A percentile compares a stretch with the other conserved stretches of the same genome.
These are phyloP conservation scores for Candida boleticola DNA, from an alignment of 805 yeast genomes.

Conservation along the genomic window DNA sequence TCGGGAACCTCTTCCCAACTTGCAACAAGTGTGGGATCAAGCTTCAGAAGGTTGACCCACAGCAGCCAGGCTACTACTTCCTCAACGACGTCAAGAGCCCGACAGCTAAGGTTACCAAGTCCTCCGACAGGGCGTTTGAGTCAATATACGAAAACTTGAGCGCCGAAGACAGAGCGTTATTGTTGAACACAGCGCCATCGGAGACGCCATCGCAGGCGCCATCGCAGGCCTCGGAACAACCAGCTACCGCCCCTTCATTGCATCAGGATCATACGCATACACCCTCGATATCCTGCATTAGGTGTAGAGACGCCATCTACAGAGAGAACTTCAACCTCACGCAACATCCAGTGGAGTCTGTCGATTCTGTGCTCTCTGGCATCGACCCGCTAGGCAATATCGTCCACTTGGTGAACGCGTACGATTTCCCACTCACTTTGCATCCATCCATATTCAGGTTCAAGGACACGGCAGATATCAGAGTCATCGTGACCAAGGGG, in stretches of 20 bases:
- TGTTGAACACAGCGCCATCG: constrained; percentile 17
- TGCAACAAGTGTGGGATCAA: constrained; percentile 61
- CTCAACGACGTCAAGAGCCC: constrained; percentile 5
- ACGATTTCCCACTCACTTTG: constrained; percentile 70
- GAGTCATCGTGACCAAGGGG: constrained; percentile 41
- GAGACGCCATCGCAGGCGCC: background rate
- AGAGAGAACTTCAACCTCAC: constrained; percentile 36
- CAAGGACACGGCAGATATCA: constrained; percentile 32
- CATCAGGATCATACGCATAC: no score
- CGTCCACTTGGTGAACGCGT: constrained; percentile 61
- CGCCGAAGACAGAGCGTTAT: constrained; percentile 25
- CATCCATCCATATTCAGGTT: constrained; percentile 32
- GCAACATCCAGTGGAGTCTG: constrained; percentile 27
- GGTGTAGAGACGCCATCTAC: constrained; percentile 55
- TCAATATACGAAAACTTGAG: constrained; percentile 11
- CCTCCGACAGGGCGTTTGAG: constrained; percentile 19
- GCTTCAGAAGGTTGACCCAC: constrained; percentile 41
- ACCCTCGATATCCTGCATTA: constrained; percentile 39
- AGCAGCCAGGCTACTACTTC: constrained; percentile 44
- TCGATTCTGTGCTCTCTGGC: constrained; percentile 16
- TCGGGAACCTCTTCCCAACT: constrained; percentile 6
- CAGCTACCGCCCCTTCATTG: background rate
- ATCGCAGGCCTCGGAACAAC: background rate
- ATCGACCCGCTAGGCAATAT: constrained; percentile 48
- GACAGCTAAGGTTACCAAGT: constrained; percentile 8